Evolutionary conservation across 192 early-diverging fungal genomes (phyloP), one percentile per base, ranked within the genome.

Genomic region (Backusella psychrophila): DNA sequence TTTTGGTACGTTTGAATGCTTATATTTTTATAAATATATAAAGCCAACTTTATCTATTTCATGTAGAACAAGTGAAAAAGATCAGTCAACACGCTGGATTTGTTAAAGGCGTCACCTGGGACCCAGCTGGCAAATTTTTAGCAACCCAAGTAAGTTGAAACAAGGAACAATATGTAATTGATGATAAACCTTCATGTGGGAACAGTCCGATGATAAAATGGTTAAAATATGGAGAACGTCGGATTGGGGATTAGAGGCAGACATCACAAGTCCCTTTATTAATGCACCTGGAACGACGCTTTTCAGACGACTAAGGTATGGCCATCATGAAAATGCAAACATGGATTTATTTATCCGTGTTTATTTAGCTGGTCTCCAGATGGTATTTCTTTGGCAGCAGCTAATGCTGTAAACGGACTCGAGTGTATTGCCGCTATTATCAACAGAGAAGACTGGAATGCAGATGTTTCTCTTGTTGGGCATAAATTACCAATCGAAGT

Each of bases 51-150:
- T 29, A 11, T 9, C 17, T 52, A 14, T 17, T 44, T 7, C 29
- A 35, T 34, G 17, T 15, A 53, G 90, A 92, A 23, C 83, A 87
- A 12, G 70, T 97, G 19, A 85, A 86, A 6, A 90, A 85, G 63
- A 80, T 97, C 26, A 86, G 90, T 52, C 86, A 83, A 34, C 96
- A 97, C 69, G 69, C 81, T 33, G 95, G 94, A 52, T 98, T 98
- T 82, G 98, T 99, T 21, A 99, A 99, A 85, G 98, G 98, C 19
- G 79, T 99, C 2, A 90, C 96, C 1, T 99, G 95, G 89, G 98
- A 99, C 82, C 98, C 98, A 3, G 94, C 94, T 2, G 97, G 97
- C 9, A 91, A 94, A 76, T 99, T 91, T 79, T 81, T 99, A 69
- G 97, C 97, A 0, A 90, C 94, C 9, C 95, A 99, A 85, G 90